Evolutionary conservation across 2,329 filamentous ascomycete genomes (phyloP).

Genomic region (Onygena corvina): DNA sequence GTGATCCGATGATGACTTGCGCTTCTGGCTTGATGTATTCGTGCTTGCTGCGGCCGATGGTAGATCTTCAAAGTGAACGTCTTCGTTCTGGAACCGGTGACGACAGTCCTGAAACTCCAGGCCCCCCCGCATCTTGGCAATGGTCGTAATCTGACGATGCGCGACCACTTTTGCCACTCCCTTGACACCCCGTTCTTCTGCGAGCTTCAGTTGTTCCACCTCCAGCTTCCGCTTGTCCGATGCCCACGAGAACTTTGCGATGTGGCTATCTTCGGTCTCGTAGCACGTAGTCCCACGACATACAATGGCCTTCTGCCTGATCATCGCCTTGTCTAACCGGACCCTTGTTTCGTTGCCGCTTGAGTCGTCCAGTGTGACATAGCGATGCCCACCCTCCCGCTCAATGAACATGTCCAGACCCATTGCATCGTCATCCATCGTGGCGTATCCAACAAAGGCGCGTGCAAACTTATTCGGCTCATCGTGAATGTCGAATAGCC

Average conservation of each 20-base stretch:
- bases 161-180: conserved; percentile 21
- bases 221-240: conserved; percentile 22
- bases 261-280: conserved; percentile 15
- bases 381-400: no score
- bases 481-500: conserved; percentile 23
- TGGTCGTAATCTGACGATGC: conserved; percentile 21
- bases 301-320: conserved; percentile 16
- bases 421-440: conserved; percentile 25
- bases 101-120: conserved; percentile 20
- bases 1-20: no score
- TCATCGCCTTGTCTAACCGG: background rate
- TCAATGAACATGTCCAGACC: conserved; percentile 25
- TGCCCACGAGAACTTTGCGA: conserved; percentile 26
- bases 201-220: conserved; percentile 20
- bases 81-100: conserved; percentile 14
- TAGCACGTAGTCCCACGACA: conserved; percentile 21
- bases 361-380: conserved; percentile 12
- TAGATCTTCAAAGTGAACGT: conserved; percentile 7
- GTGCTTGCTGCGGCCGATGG: conserved; percentile 12
- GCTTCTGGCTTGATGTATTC: no score
- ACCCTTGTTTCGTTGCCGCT: background rate
- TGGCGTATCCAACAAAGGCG: conserved; percentile 21
- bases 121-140: conserved; percentile 18
- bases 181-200: conserved; percentile 18
- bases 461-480: conserved; percentile 22